Evolutionary conservation across 1,284 basidiomycete genomes (phyloP).

Genomic region (Naganishia cerealis): DNA sequence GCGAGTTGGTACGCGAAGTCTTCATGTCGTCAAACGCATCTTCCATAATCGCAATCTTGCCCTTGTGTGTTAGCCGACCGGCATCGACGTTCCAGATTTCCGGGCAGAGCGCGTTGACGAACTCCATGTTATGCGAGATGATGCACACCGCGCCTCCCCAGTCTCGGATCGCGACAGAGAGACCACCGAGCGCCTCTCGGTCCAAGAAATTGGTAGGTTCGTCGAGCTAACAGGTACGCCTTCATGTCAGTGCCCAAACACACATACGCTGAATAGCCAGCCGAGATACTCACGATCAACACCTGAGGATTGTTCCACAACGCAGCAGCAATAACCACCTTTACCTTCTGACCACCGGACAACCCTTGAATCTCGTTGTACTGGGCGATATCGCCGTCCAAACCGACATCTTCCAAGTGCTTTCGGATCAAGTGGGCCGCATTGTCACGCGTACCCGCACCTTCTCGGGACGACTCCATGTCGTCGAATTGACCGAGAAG

Average conservation of each 20-base stretch:
- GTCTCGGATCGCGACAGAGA: slow-evolving; percentile 92
- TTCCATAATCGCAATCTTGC: slow-evolving; percentile 79
- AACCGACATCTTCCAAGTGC: slow-evolving; percentile 88
- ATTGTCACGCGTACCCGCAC: slow-evolving; percentile 84
- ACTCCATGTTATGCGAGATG: slow-evolving; percentile 88
- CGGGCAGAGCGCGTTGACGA: slow-evolving; percentile 78
- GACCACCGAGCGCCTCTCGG: slow-evolving; percentile 65
- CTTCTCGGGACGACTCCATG: slow-evolving; percentile 89
- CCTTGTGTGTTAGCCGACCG: slow-evolving; percentile 75
- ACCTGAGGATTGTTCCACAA: slow-evolving; percentile 93
- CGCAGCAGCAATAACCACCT: slow-evolving; percentile 90
- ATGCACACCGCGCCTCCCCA: slow-evolving; percentile 93
- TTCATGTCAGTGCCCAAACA: neutral
- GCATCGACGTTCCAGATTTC: slow-evolving; percentile 59
- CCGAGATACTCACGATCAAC: slow-evolving; percentile 37
- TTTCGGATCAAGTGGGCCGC: slow-evolving; percentile 75
- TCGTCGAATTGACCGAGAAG: slow-evolving; percentile 94
- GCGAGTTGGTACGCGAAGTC: slow-evolving; percentile 48
- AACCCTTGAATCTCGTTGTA: slow-evolving; percentile 92
- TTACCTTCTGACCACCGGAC: slow-evolving; percentile 95
- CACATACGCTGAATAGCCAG: neutral
- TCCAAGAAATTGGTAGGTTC: slow-evolving; percentile 98
- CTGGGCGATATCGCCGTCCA: slow-evolving; percentile 95
- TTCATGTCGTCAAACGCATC: slow-evolving; percentile 66
- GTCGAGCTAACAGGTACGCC: slow-evolving; percentile 59